Evolutionary conservation across 768 basidiomycete genomes (phyloP), one percentile per base, ranked within the genome.

Genomic region (Lentinula lateritia): DNA sequence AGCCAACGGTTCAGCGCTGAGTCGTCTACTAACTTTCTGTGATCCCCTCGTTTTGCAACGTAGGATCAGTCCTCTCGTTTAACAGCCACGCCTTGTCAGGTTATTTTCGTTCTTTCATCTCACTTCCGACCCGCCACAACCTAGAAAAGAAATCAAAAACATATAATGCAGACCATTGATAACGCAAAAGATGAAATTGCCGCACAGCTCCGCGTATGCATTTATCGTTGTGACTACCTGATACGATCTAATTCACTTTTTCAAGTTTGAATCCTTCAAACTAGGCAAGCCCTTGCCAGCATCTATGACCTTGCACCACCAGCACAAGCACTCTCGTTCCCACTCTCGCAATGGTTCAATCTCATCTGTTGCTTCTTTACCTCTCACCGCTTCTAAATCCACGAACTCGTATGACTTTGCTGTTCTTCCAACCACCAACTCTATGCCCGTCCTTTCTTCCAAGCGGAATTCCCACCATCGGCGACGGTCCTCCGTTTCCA

Each of bases 401-500:
- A 66, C 76, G 61, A 71, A 74, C 66, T 70, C 71, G 65, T 73
- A 73, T 50, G 61, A 62, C 34, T 20, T 28, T 28, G 36, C 59
- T 35, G n/a, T 56, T 72, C 77, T 62, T 71, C 72, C 69, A 74
- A 69, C 66, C 50, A 69, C 75, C 34, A 63, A 71, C 62, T 77
- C 81, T 43, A 68, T 73, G 23, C 68, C 75, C 23, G 91, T 71
- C 28, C 75, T 80, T 42, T 72, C 78, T 12, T 67, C 81, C 32
- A 88, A 86, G 67, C 88, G 86, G 65, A 82, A 82, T 62, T 95
- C 93, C 0, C 92, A 93, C 66, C 94, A 95, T 67, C 82, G 85
- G 13, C 90, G 94, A 52, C 84, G 85, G 45, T 93, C 93, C 1
- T 93, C 91, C 28, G 92, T 96, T 32, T 93, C 94, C 9, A 95